Evolutionary conservation across 495 filamentous ascomycete species (phyloP), one percentile per base, ranked within the genome.

Genomic region (Sabuloglossum arenarium): DNA sequence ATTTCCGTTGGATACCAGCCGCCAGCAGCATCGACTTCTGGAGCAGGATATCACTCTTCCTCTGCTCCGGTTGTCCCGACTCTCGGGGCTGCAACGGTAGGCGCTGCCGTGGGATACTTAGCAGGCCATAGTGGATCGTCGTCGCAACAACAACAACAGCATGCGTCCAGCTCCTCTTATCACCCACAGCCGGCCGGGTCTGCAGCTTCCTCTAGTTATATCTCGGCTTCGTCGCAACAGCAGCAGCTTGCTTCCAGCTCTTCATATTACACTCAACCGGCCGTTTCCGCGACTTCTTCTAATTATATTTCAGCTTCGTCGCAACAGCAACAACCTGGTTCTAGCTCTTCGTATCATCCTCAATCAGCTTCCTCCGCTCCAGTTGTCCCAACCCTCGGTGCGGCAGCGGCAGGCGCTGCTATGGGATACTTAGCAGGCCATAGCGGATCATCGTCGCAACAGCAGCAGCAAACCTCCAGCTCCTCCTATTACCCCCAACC

Each of bases 71-170:
- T 54, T 11, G 42, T 64, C 45, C 59, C 65, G 52, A 69, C 71
- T 24, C 54, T 75, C 32, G 74, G 70, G 19, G 63, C 62, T 21
- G 72, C 71, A 6, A 71, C 71, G 10, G 70, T 68, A 16, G 73
- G 71, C 37, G 72, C 70, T 34, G 72, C 73, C 9, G 69, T 71
- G 27, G 74, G 71, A n/a, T 75, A 76, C 59, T 65, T 72, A 64
- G 57, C 73, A 28, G 61, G 65, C 19, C 68, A 73, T 56, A 63
- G 69, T 23, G 39, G 39, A 23, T 43, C 39, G 12, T 43, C n/a
- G 27, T 29, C 53, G 30, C n/a, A n/a, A n/a, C n/a, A n/a, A n/a
- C n/a, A n/a, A n/a, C n/a, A n/a, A n/a, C n/a, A n/a, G n/a, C n/a
- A n/a, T n/a, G n/a, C n/a, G n/a, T n/a, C n/a, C n/a, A n/a, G n/a